Conservation (phyloP, 2,329 filamentous ascomycete genomes). For the Fusarium succisae region DNA sequence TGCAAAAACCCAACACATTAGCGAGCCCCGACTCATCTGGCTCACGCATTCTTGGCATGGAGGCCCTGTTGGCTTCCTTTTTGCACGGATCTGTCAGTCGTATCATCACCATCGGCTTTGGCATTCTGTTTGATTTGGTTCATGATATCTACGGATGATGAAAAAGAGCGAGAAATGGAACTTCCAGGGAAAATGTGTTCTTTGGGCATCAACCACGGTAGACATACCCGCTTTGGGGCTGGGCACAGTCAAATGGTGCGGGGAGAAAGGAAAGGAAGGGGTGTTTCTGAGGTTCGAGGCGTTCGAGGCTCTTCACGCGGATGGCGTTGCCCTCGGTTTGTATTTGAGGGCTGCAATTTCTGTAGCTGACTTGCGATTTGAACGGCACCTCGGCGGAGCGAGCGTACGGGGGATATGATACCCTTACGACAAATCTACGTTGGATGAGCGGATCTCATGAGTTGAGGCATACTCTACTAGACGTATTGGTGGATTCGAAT, state of each 20-base stretch:
- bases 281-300: slow-evolving; percentile 36
- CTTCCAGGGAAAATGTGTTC: slow-evolving; percentile 37
- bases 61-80: slow-evolving; percentile 32
- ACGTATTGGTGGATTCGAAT: slow-evolving; percentile 36
- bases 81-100: slow-evolving; percentile 42
- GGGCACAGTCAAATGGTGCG: slow-evolving; percentile 34
- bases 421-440: slow-evolving; percentile 49
- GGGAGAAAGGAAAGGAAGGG: slow-evolving; percentile 29
- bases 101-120: slow-evolving; percentile 46
- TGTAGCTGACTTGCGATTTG: slow-evolving; percentile 40
- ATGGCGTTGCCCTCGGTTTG: slow-evolving; percentile 39
- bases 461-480: slow-evolving; percentile 39
- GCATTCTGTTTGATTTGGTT: slow-evolving; percentile 45
- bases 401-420: slow-evolving; percentile 47
- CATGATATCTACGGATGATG: slow-evolving; percentile 44
- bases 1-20: slow-evolving; percentile 17
- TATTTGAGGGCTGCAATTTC: slow-evolving; percentile 43
- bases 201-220: slow-evolving; percentile 41
- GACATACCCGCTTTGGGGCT: slow-evolving; percentile 39
- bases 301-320: slow-evolving; percentile 41
- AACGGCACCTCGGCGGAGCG: slow-evolving; percentile 37
- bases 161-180: slow-evolving; percentile 41
- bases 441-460: slow-evolving; percentile 46
- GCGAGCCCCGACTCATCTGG: slow-evolving; percentile 32
- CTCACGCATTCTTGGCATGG: slow-evolving; percentile 24